A percentile compares a stretch with the other conserved stretches of the same genome.
Conservation (phyloP, 2,329 filamentous ascomycete species). For the Sporothrix pseudoabietina region DNA sequence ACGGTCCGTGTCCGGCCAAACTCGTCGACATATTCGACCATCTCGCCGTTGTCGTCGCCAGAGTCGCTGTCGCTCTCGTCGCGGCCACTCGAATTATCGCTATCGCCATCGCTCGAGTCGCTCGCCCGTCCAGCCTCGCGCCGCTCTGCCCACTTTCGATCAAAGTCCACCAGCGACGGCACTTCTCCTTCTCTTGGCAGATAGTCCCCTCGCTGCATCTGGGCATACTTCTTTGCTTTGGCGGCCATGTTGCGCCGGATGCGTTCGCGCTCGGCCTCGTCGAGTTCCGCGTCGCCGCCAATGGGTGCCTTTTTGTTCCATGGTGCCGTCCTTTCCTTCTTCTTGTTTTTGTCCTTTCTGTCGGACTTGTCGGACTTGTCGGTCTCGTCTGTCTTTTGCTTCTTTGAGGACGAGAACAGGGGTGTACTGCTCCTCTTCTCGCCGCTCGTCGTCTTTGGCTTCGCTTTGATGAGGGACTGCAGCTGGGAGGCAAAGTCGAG, state of each 20-base stretch:
- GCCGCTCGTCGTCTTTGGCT: conserved; percentile 57
- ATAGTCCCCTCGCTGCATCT: conserved; percentile 88
- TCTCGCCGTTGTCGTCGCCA: conserved; percentile 55
- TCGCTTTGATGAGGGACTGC: conserved; percentile 70
- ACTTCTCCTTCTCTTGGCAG: conserved; percentile 66
- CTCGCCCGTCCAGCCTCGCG: conserved; percentile 52
- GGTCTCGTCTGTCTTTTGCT: neutral
- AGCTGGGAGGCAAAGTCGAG: conserved; percentile 89
- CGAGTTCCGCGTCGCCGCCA: conserved; percentile 55
- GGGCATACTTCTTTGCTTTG: conserved; percentile 84
- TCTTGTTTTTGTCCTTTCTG: neutral
- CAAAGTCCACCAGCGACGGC: conserved; percentile 83
- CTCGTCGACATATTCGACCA: conserved; percentile 89
- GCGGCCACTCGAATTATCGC: conserved; percentile 68
- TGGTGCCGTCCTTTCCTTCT: conserved; percentile 36
- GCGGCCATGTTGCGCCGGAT: conserved; percentile 83
- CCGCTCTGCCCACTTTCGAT: conserved; percentile 87
- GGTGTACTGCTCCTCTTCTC: conserved; percentile 34
- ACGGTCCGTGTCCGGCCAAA: conserved; percentile 81
- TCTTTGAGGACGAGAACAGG: neutral
- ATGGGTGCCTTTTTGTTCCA: conserved; percentile 40
- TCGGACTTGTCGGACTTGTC: neutral
- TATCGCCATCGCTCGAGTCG: conserved; percentile 38
- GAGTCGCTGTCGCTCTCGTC: conserved; percentile 59
- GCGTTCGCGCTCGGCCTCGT: conserved; percentile 68